These are phyloP conservation scores for Acorus gramineus DNA, from an alignment of 106 monocot genomes.

Conservation along the genomic window DNA sequence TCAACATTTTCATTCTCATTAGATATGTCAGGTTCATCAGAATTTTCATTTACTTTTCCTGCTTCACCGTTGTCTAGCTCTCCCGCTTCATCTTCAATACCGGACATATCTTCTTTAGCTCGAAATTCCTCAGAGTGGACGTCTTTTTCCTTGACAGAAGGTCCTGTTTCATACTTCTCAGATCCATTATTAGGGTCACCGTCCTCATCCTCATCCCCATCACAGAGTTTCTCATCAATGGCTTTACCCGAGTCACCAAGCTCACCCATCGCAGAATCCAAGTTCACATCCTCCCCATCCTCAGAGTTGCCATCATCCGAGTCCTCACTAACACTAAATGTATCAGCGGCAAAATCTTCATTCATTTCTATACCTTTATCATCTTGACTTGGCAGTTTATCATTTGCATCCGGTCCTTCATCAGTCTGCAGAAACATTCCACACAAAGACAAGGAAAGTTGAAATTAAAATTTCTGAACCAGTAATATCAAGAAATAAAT, in stretches of 20 bases:
- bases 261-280: conserved; percentile 80
- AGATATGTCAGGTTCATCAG: conserved; percentile 10
- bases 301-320: conserved; percentile 35
- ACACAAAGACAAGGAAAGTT: conserved; percentile 5
- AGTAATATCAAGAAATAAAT: neutral
- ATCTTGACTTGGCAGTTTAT: conserved; percentile 33
- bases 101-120: conserved; percentile 51
- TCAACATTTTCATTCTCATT: conserved; percentile 20
- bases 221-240: conserved; percentile 59
- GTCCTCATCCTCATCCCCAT: conserved; percentile 48
- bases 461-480: neutral
- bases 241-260: conserved; percentile 35
- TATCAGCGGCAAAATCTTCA: conserved; percentile 77
- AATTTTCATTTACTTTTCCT: conserved; percentile 13
- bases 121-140: conserved; percentile 41
- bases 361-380: conserved; percentile 89
- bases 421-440: conserved; percentile 22
- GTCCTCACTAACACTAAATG: conserved; percentile 68
- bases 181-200: conserved; percentile 24
- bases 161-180: conserved; percentile 79
- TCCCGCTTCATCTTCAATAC: conserved; percentile 28
- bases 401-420: conserved; percentile 40
- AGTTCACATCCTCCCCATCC: conserved; percentile 53
- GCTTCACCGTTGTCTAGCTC: conserved; percentile 18
- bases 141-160: conserved; percentile 61